Base-by-base conservation (phyloP, 371 early-diverging fungal species). In the Apophysomyces sp. region DNA sequence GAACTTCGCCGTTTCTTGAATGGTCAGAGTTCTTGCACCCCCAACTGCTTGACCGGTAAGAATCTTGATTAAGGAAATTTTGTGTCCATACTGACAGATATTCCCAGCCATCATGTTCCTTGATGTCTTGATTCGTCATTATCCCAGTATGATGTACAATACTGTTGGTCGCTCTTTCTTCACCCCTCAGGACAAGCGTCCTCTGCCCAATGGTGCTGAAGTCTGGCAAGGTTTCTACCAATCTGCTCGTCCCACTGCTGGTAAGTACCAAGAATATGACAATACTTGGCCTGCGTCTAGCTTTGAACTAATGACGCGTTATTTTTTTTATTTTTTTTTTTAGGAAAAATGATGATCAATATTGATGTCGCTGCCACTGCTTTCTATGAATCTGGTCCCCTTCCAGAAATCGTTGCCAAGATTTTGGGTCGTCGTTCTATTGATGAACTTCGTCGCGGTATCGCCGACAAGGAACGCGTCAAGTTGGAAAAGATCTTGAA, bases 141-240 rank as follows among this genome's bases (percentile, higher is more conserved):
- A 88, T 11, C 91, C 94, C 13, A 86, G 92, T 7, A 69, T 87
- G 63, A 63, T 80, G 52, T 89, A 92, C 69, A 79, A 86, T 6
- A 91, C 87, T 16, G 87, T 95, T 27, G 95, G 94, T 21, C 86
- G 97, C 2, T 95, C 94, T 11, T 97, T 95, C 78, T 97, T 89
- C 71, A 93, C 94, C 12, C 85, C 89, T 21, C 78, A 81, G 31
- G 87, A 89, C 31, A 74, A 85, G 2, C 69, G 76, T n/a, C 53
- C 76, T 5, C 83, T 87, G 24, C 84, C 81, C 34, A 92, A 92
- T 39, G 96, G 95, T 54, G 84, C 92, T 32, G 95, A 95, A 77
- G 87, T 94, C 29, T 95, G 97, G 96, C 89, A 90, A 66, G 98
- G 98, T 18, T 94, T 89, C 74, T 94, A 93, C 60, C 94, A 95